phyloP scores from a whole-genome alignment of 352 stramenopile genomes.

The Pythium coloratum region DNA sequence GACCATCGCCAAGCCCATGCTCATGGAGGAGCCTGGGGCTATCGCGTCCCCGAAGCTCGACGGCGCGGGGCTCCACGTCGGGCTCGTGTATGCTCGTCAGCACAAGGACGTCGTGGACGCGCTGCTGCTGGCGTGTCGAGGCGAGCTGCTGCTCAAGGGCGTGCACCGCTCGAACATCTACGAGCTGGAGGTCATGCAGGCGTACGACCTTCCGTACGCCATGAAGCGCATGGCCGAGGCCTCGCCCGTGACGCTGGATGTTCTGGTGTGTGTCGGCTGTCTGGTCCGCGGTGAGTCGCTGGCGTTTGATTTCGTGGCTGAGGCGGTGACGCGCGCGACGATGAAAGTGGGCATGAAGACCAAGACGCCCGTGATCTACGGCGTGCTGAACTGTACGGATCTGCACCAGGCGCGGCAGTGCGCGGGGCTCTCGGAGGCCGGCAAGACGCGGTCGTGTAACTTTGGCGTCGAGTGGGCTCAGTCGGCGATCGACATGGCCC shows the following conservation, averaged over 20 bases:
- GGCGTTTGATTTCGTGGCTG: constrained; percentile 31
- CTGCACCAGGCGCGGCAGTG: constrained; percentile 24
- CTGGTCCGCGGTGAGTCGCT: constrained; percentile 25
- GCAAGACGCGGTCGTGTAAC: constrained; percentile 26
- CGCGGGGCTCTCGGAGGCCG: constrained; percentile 17
- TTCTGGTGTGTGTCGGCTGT: constrained; percentile 28
- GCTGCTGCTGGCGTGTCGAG: constrained; percentile 28
- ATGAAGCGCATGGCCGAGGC: constrained; percentile 28
- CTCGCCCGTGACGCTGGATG: constrained; percentile 21
- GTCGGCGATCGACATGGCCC: constrained; percentile 31
- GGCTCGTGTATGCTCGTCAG: constrained; percentile 30
- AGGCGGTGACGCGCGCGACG: constrained; percentile 30
- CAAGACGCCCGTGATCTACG: constrained; percentile 32
- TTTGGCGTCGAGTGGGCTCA: constrained; percentile 36
- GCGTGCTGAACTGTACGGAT: constrained; percentile 29
- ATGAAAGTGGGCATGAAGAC: constrained; percentile 36
- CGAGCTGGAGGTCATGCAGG: constrained; percentile 29
- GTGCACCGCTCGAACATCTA: constrained; percentile 28
- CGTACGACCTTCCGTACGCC: constrained; percentile 33
- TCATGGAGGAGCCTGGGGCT: constrained; percentile 38
- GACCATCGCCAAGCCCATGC: constrained; percentile 29
- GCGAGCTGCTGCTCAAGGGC: constrained; percentile 33
- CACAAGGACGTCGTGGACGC: constrained; percentile 26
- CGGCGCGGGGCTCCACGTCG: constrained; percentile 17
- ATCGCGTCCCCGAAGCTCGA: constrained; percentile 30